A percentile compares a stretch with the other conserved stretches of the same genome.
Evolutionary conservation across 345 rosid species (phyloP).

Genomic region (Moricandia arvensis): DNA sequence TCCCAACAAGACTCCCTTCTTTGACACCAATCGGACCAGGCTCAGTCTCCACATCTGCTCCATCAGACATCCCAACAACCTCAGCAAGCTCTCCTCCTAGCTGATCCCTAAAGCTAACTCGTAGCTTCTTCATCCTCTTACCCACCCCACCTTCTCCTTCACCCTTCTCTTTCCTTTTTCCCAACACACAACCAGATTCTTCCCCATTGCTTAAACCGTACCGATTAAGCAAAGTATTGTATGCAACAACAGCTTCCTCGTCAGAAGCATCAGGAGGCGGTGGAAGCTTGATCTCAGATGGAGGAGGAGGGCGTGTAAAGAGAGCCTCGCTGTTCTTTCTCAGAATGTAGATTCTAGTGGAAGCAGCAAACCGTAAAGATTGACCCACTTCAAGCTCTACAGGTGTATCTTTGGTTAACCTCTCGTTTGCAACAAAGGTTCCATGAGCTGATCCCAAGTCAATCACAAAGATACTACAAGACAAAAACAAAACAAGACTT

Average conservation of each 20-base stretch:
- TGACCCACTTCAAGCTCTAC: conserved; percentile 88
- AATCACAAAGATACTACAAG: conserved; percentile 73
- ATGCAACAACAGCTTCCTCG: conserved; percentile 79
- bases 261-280: conserved; percentile 80
- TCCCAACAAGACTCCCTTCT: conserved; percentile 96
- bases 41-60: conserved; percentile 92
- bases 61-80: conserved; percentile 92
- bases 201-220: conserved; percentile 54
- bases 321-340: conserved; percentile 86
- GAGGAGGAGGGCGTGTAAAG: conserved; percentile 58
- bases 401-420: conserved; percentile 68
- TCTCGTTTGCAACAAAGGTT: conserved; percentile 89
- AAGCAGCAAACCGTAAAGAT: conserved; percentile 88
- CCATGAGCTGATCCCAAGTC: conserved; percentile 97
- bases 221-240: conserved; percentile 82
- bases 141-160: conserved; percentile 58
- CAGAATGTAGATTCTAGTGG: conserved; percentile 76
- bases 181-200: conserved; percentile 31
- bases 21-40: conserved; percentile 84
- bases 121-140: conserved; percentile 59
- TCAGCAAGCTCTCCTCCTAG: conserved; percentile 87
- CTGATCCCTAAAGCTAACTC: conserved; percentile 78
- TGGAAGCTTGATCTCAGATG: conserved; percentile 66
- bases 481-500: conserved; percentile 53
- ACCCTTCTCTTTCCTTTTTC: conserved; percentile 55